Evolutionary conservation across 2,329 filamentous ascomycete species (phyloP).

Genomic region (Phaeosphaeriaceae sp.): DNA sequence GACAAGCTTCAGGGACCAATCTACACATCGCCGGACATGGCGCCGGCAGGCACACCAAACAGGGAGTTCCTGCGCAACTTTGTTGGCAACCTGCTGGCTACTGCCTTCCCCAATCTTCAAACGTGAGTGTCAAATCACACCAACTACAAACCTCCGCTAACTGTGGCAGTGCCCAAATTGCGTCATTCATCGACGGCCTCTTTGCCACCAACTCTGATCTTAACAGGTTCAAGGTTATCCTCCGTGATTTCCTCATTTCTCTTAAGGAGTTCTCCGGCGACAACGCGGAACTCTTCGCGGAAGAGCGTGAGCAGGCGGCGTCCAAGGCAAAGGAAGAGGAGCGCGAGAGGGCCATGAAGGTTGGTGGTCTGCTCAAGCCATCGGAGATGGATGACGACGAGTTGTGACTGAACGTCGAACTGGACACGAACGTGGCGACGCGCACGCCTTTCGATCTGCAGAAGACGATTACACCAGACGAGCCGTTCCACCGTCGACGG

Average conservation of each 20-base stretch:
- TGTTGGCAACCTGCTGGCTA: constrained; percentile 82
- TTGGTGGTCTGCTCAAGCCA: constrained; percentile 93
- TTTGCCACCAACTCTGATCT: constrained; percentile 89
- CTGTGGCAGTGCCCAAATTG: constrained; percentile 77
- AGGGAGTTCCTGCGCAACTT: constrained; percentile 90
- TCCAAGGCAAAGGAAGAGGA: constrained; percentile 86
- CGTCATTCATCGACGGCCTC: constrained; percentile 85
- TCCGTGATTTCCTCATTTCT: constrained; percentile 96
- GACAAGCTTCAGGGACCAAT: constrained; percentile 93
- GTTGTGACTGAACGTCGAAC: constrained; percentile 73
- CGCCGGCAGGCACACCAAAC: constrained; percentile 82
- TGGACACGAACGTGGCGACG: constrained; percentile 43
- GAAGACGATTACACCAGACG: constrained; percentile 12
- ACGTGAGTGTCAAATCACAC: constrained; percentile 64
- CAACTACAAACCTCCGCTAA: constrained; percentile 1
- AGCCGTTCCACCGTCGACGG: constrained; percentile 17
- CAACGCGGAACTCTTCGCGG: constrained; percentile 90
- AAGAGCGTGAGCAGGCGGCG: constrained; percentile 93
- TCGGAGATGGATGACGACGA: constrained; percentile 88
- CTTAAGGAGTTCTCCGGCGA: constrained; percentile 97
- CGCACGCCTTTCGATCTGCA: constrained; percentile 46
- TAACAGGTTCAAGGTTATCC: constrained; percentile 91
- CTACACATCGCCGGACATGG: constrained; percentile 79
- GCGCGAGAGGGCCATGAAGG: constrained; percentile 89
- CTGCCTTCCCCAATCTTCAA: constrained; percentile 92